Conservation (phyloP, 192 early-diverging fungal species). For the Mortierella claussenii region DNA sequence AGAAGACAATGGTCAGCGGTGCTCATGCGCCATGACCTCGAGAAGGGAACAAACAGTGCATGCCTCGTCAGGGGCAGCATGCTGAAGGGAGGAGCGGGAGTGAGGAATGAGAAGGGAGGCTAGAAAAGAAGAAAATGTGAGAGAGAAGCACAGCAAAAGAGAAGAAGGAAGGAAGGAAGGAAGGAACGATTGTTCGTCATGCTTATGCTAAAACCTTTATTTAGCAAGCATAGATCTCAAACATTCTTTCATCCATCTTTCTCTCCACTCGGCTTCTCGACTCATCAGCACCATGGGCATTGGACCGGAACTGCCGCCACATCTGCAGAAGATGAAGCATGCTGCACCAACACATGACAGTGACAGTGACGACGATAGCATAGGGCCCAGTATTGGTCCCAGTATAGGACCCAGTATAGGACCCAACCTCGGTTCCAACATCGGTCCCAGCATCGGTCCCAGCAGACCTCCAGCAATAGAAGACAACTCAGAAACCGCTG, state of each 20-base stretch:
- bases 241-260: too few species aligned
- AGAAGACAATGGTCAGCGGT: neutral
- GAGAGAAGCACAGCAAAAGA: neutral
- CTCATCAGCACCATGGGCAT: conserved; percentile 38
- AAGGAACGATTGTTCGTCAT: neutral
- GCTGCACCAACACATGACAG: neutral
- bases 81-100: neutral
- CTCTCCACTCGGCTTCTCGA: neutral
- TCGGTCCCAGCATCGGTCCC: conserved; percentile 25
- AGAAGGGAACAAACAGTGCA: neutral
- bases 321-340: conserved; percentile 32
- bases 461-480: conserved; percentile 17
- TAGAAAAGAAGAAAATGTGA: too few species aligned
- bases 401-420: conserved; percentile 37
- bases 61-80: conserved; percentile 7
- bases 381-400: conserved; percentile 34
- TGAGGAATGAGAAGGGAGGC: neutral
- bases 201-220: too few species aligned
- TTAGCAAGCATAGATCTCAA: too few species aligned
- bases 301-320: conserved; percentile 58
- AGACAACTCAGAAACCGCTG: conserved; percentile 1
- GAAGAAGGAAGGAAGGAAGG: neutral
- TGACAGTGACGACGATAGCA: conserved; percentile 17
- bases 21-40: neutral
- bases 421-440: conserved; percentile 20